Base-by-base conservation (phyloP, 257 asterid genomes). In the Prunella vulgaris region DNA sequence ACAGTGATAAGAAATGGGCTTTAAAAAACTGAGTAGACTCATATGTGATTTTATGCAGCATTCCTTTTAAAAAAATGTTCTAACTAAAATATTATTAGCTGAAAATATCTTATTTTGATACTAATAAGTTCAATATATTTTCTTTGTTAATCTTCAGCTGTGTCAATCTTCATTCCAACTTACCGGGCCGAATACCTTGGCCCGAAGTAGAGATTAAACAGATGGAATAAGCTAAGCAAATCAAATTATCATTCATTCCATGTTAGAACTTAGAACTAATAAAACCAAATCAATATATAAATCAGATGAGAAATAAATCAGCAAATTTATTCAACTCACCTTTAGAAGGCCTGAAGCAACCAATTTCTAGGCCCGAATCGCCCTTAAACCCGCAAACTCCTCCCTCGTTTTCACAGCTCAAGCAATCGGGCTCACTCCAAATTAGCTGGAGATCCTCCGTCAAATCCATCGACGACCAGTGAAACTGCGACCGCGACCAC, bases 351-450 rank as follows among this genome's bases (percentile, higher is more conserved):
- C 66, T 54, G 40, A 38, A 71, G 53, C 97, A 91, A 10, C 73
- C 84, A 70, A 80, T 53, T 3, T 77, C 84, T 1, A 21, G 51
- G 30, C 82, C 83, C 44, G 77, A 4, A 35, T 67, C 82, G 9
- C 38, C 70, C 10, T 65, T 56, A 38, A 35, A 79, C 70, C 87
- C 91, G 75, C 95, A 88, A 56, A 72, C 9, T 18, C 88, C 81
- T 0, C 88, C 87, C 20, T 33, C 57, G 38, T 7, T 74, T 2
- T 82, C 95, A 60, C 97, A 91, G 18, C 28, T 27, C 67, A 72
- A 9, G 64, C 95, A 87, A 7, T 5, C 38, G 1, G 96, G 90
- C 25, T 60, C 70, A 0, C 37, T 17, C 96, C 96, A 91, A 2
- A 37, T 65, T 73, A 91, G 80, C 87, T 77, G 72, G 8, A 91